Percentiles rank a stretch among this genome's conserved stretches.
Evolutionary conservation across 2,329 filamentous ascomycete genomes (phyloP).

Genomic region (Apiospora koreana): DNA sequence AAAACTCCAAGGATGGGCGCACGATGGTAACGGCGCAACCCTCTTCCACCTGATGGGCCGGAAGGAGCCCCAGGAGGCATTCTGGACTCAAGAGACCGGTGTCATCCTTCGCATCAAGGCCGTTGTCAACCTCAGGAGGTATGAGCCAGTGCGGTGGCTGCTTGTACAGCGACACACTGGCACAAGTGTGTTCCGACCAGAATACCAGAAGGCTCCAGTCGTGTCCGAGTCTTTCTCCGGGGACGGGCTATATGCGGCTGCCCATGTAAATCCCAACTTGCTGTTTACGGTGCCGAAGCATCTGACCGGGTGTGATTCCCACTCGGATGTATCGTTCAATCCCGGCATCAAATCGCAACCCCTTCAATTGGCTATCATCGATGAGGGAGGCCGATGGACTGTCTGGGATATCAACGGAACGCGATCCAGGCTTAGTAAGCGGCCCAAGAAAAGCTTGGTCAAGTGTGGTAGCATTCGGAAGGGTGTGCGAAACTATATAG

Average conservation of each 20-base stretch:
- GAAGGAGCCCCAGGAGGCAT: conserved; percentile 44
- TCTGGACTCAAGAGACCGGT: conserved; percentile 55
- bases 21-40: conserved; percentile 47
- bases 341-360: conserved; percentile 49
- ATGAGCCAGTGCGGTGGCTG: conserved; percentile 49
- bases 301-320: conserved; percentile 54
- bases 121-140: conserved; percentile 38
- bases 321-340: conserved; percentile 68
- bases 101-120: conserved; percentile 55
- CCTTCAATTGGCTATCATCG: conserved; percentile 66
- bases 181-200: conserved; percentile 54
- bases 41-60: conserved; percentile 49
- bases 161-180: conserved; percentile 54
- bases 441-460: conserved; percentile 33
- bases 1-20: conserved; percentile 53
- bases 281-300: conserved; percentile 53
- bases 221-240: conserved; percentile 20
- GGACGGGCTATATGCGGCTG: conserved; percentile 35
- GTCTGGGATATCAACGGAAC: conserved; percentile 60
- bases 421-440: conserved; percentile 34
- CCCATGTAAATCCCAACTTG: conserved; percentile 57
- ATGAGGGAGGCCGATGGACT: conserved; percentile 66
- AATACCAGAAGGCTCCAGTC: conserved; percentile 43
- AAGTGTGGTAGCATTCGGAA: conserved; percentile 46
- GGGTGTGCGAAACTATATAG: conserved; percentile 38